A percentile compares a stretch with the other conserved stretches of the same genome.
These are phyloP conservation scores for Cyberlindnera japonica DNA, from an alignment of 805 yeast species.

Conservation along the genomic window DNA sequence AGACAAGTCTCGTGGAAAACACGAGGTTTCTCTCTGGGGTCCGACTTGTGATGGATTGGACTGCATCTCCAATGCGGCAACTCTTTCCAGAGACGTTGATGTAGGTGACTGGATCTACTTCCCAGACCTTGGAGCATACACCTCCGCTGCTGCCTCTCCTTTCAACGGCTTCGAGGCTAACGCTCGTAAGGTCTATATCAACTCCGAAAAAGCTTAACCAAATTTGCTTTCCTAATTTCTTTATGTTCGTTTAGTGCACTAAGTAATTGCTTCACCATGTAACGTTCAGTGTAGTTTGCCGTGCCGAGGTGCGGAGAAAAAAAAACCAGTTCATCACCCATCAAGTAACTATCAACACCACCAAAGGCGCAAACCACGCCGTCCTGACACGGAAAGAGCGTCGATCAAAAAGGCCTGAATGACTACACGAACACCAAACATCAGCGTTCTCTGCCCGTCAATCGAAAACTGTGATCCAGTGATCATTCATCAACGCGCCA, in stretches of 20 bases:
- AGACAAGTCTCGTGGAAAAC: constrained; percentile 24
- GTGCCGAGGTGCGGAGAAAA: background rate
- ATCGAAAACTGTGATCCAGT: constrained; percentile 32
- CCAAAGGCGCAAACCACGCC: background rate
- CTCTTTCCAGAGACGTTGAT: constrained; percentile 54
- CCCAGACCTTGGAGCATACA: constrained; percentile 83
- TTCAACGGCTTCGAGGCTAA: constrained; percentile 82
- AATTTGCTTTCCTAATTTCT: no score
- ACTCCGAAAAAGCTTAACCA: constrained; percentile 34
- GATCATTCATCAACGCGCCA: constrained; percentile 12
- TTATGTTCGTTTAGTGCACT: no score
- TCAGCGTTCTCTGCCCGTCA: constrained; percentile 29
- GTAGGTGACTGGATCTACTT: constrained; percentile 95
- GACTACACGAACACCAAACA: constrained; percentile 3
- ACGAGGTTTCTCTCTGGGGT: constrained; percentile 83
- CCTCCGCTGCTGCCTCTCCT: constrained; percentile 85
- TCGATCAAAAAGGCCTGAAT: background rate
- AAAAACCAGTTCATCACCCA: no score
- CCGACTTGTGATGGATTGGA: constrained; percentile 98
- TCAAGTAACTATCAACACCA: background rate
- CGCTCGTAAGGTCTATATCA: constrained; percentile 61
- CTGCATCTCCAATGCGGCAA: constrained; percentile 56
- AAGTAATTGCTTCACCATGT: no score
- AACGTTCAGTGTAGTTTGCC: no score
- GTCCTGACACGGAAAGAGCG: no score